Percentiles rank a stretch among this genome's conserved stretches.
phyloP scores from a whole-genome alignment of 208 protist genomes.

The Jaenimonas drosophilae region DNA sequence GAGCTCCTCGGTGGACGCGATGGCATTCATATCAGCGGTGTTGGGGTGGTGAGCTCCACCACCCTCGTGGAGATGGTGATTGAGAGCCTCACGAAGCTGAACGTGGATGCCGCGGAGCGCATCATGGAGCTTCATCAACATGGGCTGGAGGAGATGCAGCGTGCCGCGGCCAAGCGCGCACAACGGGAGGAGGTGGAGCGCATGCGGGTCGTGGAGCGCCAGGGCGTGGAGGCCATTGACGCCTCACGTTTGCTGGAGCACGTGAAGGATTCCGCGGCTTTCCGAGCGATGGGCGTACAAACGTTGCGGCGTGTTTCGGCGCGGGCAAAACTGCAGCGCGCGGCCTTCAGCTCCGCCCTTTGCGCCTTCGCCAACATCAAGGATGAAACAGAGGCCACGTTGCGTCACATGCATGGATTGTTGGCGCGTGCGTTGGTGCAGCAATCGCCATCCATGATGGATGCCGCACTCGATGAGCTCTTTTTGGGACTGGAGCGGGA shows the following conservation, averaged over 20 bases:
- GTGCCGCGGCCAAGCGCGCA: conserved; percentile 36
- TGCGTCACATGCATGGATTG: conserved; percentile 52
- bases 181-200: conserved; percentile 66
- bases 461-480: conserved; percentile 56
- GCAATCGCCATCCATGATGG: conserved; percentile 30
- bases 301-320: conserved; percentile 29
- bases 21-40: conserved; percentile 24
- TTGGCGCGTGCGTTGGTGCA: conserved; percentile 59
- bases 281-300: conserved; percentile 36
- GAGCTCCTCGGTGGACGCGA: conserved; percentile 14
- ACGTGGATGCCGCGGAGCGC: conserved; percentile 22
- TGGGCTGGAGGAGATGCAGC: conserved; percentile 54
- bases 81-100: conserved; percentile 30
- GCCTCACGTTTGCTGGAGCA: conserved; percentile 46
- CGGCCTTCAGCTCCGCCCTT: conserved; percentile 48
- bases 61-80: conserved; percentile 72
- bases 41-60: conserved; percentile 36
- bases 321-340: conserved; percentile 30
- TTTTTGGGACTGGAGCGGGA: conserved; percentile 20
- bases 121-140: conserved; percentile 36
- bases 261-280: conserved; percentile 33
- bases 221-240: conserved; percentile 66
- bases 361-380: conserved; percentile 26
- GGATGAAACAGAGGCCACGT: conserved; percentile 34
- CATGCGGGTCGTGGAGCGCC: conserved; percentile 38